Conservation (phyloP, 805 yeast genomes). For the Yarrowia porcina region DNA sequence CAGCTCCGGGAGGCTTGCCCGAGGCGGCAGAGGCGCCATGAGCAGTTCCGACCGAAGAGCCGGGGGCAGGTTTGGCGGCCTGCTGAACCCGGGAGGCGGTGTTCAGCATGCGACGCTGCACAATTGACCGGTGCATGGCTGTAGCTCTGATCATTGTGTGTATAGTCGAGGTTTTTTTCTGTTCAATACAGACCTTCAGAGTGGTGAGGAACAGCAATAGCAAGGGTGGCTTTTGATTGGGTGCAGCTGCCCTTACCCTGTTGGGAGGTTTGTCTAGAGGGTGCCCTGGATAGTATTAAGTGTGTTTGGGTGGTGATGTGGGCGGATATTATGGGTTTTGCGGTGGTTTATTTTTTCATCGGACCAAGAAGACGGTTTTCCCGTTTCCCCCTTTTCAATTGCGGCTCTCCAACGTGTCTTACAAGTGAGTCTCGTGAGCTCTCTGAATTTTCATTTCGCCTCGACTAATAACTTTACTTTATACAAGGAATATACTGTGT, state of each 20-base stretch:
- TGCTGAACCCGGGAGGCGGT: neutral
- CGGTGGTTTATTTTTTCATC: too few relatives aligned
- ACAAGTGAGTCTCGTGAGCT: neutral
- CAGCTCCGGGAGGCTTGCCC: slow-evolving; percentile 15
- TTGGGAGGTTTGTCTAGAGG: neutral
- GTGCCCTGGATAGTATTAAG: neutral
- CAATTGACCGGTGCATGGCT: slow-evolving; percentile 25
- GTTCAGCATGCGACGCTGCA: slow-evolving; percentile 18
- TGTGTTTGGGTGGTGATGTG: neutral
- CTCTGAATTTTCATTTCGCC: neutral
- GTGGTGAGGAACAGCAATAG: slow-evolving; percentile 22
- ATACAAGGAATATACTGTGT: too few relatives aligned
- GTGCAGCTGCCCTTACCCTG: slow-evolving; percentile 18
- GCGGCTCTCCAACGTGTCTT: neutral
- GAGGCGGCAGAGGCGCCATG: slow-evolving; percentile 4
- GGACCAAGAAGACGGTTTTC: neutral
- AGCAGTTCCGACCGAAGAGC: neutral
- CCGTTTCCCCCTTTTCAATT: neutral
- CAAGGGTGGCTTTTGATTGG: slow-evolving; percentile 20
- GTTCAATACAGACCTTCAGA: neutral
- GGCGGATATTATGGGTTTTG: neutral
- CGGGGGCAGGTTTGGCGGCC: slow-evolving; percentile 2
- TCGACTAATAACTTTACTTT: neutral
- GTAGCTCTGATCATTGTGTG: slow-evolving; percentile 21
- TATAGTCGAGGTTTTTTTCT: neutral